These are phyloP conservation scores for Favolaschia claudopus DNA, from an alignment of 768 basidiomycete species.

Conservation along the genomic window DNA sequence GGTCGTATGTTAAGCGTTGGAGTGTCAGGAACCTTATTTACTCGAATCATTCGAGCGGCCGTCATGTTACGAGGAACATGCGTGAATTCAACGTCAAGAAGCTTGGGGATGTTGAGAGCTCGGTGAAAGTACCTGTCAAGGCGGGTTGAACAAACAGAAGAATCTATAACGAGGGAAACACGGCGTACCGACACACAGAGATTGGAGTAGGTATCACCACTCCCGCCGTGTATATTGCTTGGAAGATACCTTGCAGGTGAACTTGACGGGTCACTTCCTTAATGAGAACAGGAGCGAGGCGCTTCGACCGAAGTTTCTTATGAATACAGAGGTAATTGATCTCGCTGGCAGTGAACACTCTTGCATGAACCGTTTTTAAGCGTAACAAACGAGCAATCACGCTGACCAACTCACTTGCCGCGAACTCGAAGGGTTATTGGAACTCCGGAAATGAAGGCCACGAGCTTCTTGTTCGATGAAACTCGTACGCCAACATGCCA, in stretches of 20 bases:
- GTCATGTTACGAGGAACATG: slow-evolving; percentile 87
- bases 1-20: slow-evolving; percentile 79
- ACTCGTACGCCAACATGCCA: slow-evolving; percentile 98
- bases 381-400: background rate
- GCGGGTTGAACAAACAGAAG: background rate
- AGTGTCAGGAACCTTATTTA: slow-evolving; percentile 69
- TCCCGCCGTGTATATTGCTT: slow-evolving; percentile 97
- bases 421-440: slow-evolving; percentile 89
- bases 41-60: slow-evolving; percentile 86
- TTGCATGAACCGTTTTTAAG: slow-evolving; percentile 37
- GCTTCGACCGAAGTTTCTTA: slow-evolving; percentile 96
- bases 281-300: slow-evolving; percentile 94
- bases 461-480: slow-evolving; percentile 87
- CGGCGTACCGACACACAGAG: slow-evolving; percentile 77
- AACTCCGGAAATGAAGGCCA: slow-evolving; percentile 96
- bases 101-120: slow-evolving; percentile 88
- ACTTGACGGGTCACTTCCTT: slow-evolving; percentile 96
- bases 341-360: slow-evolving; percentile 78
- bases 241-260: slow-evolving; percentile 89
- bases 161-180: background rate
- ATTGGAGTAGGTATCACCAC: slow-evolving; percentile 94
- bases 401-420: slow-evolving; percentile 64
- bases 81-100: slow-evolving; percentile 91
- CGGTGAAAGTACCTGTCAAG: slow-evolving; percentile 86
- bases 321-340: slow-evolving; percentile 98